These are phyloP conservation scores for Aspergillus tubingensis DNA, from an alignment of 2,329 filamentous ascomycete genomes.

Conservation along the genomic window DNA sequence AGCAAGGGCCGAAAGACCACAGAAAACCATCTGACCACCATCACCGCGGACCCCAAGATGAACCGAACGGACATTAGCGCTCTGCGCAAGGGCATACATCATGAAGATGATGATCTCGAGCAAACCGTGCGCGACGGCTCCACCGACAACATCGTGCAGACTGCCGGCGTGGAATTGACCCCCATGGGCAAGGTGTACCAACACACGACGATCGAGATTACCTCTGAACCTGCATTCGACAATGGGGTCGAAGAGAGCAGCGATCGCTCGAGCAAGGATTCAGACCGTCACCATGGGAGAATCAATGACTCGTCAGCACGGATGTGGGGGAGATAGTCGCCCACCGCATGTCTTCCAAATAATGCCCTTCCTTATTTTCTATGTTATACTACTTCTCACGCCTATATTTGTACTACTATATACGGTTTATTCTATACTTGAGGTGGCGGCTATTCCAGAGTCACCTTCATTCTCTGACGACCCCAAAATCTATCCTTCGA, in stretches of 20 bases:
- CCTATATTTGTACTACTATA: background rate
- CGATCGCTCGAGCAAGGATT: constrained; percentile 33
- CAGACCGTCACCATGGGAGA: constrained; percentile 12
- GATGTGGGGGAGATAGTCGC: constrained; percentile 29
- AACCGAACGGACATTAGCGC: constrained; percentile 24
- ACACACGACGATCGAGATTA: constrained; percentile 48
- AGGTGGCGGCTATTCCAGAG: too few relatives aligned
- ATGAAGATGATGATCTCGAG: constrained; percentile 28
- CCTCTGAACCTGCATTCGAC: constrained; percentile 37
- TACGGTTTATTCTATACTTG: background rate
- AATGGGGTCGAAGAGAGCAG: constrained; percentile 22
- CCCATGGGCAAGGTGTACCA: constrained; percentile 46
- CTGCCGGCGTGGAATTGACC: constrained; percentile 30
- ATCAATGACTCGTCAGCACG: constrained; percentile 16
- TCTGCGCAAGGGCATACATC: constrained; percentile 20
- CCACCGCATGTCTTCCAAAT: background rate
- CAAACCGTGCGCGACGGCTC: constrained; percentile 45
- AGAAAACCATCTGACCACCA: constrained; percentile 36
- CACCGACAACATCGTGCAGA: constrained; percentile 47
- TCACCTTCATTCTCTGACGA: too few relatives aligned
- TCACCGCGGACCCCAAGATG: constrained; percentile 30
- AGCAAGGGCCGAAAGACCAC: constrained; percentile 26
- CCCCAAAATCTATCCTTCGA: too few relatives aligned
- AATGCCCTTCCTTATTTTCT: background rate
- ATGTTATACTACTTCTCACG: background rate